These are phyloP conservation scores for Neophaeococcomyces mojaviensis DNA, from an alignment of 2,329 filamentous ascomycete species.

Conservation along the genomic window DNA sequence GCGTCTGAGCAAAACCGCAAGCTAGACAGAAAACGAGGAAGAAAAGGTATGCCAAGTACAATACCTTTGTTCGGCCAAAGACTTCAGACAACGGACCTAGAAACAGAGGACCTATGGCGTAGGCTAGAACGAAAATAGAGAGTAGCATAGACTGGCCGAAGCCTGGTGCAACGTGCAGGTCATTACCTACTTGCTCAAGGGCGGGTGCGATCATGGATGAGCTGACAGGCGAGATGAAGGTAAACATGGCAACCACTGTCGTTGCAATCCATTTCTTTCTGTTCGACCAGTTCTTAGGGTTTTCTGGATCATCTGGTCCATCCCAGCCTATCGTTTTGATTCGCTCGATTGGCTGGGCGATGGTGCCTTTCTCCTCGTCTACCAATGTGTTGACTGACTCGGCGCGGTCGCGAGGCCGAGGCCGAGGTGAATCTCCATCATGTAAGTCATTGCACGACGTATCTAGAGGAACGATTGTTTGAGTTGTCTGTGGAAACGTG, in stretches of 20 bases:
- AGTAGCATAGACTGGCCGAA: constrained; percentile 63
- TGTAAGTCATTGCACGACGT: too few species aligned
- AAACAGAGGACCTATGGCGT: constrained; percentile 59
- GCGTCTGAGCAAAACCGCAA: constrained; percentile 68
- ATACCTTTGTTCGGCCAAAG: constrained; percentile 60
- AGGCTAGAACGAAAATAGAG: constrained; percentile 55
- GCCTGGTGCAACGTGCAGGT: constrained; percentile 59
- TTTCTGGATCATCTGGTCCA: constrained; percentile 43
- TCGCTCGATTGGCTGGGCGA: too few species aligned
- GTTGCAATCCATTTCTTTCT: constrained; percentile 74
- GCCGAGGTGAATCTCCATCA: too few species aligned
- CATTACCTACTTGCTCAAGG: constrained; percentile 56
- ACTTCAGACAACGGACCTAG: constrained; percentile 75
- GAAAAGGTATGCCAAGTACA: constrained; percentile 54
- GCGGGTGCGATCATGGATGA: constrained; percentile 74
- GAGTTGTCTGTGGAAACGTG: too few species aligned
- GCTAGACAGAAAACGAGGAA: constrained; percentile 71
- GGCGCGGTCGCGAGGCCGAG: too few species aligned
- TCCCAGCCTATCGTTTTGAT: too few species aligned
- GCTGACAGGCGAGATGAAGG: constrained; percentile 64
- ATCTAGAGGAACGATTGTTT: too few species aligned
- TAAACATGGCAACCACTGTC: constrained; percentile 64
- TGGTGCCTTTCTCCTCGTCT: too few species aligned
- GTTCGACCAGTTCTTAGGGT: constrained; percentile 78
- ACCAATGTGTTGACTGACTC: too few species aligned